Base-by-base conservation (phyloP, 495 filamentous ascomycete species). In the Podospora conica region DNA sequence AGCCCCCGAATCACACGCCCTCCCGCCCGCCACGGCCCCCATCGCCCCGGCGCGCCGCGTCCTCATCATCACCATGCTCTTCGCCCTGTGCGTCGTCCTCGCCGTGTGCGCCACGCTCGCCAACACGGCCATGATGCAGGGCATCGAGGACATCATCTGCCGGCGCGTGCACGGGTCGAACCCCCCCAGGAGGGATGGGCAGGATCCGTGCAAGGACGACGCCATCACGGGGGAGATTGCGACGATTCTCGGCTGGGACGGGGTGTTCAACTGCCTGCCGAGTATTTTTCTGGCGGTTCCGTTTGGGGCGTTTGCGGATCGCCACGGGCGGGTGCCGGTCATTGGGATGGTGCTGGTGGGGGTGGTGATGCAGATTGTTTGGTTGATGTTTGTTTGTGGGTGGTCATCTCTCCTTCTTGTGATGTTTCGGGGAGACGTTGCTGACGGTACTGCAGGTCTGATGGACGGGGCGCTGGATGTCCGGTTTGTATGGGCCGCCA, bases 121-220 rank as follows among this genome's bases (percentile, higher is more conserved):
- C 23, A 58, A 15, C 12, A 64, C 62, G 11, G 53, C 62, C 27
- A 12, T 20, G 18, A 20, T 56, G 23, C 25, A 57, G 12, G 25
- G 10, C 27, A 11, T 57, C 21, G 62, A 64, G 28, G 62, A 58
- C 25, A 64, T 64, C 54, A 64, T 64, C 55, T 64, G 62, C 53
- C 48, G 53, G 1, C 40, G 28, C 24, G 53, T 63, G 15, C 62
- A 58, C 27, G 53, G 62, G 33, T 31, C 59, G 23, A 24, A 28
- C 25, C 57, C 23, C 22, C 40, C 33, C 6, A 6, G 6, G 15
- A 7, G 29, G 25, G 21, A 21, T 1, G 61, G 23, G 0, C 48
- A 55, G 1, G 20, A 63, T 15, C 61, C 61, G 8, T 64, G 62
- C 53, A 64, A 64, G 22, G 62, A 64, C 27, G 28, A 64, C 2